Evolutionary conservation across 2,329 filamentous ascomycete species (phyloP), one percentile per base, ranked within the genome.

Genomic region (Botryosphaeria dothidea): DNA sequence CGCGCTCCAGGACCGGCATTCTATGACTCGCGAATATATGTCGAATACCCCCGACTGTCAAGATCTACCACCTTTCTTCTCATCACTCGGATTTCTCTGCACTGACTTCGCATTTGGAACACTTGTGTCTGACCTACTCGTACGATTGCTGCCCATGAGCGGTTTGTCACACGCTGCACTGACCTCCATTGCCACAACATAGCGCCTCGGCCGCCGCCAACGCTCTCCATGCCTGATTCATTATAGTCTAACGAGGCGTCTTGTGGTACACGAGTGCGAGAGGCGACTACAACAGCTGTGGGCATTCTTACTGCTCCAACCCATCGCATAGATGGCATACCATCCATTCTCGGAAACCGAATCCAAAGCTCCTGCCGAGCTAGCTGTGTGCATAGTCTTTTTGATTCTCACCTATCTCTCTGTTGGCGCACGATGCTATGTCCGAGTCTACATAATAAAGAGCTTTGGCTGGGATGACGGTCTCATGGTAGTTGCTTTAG

Each of bases 381-480:
- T 70, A 52, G 69, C 68, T 3, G 69, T 77, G 21, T 58, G 52
- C 1, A 74, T 77, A 45, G 70, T 69, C n/a, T 79, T 78, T 62
- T 68, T 81, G 23, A 66, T 67, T 2, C 60, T 77, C 2, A 68
- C 79, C 21, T 81, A 78, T 75, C 31, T 78, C 43, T 75, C 79
- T 51, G 71, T 81, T 7, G 54, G 71, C 1, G 69, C 81, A 7
- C 72, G 80, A 41, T 70, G 77, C 49, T 81, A 76, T 72, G 79
- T 80, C 11, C 74, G 80, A 43, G 72, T 72, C 1, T 71, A 69
- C 34, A 67, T 81, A 29, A 77, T 79, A 38, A 69, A 73, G 17
- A 78, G 71, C 49, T 79, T 81, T 64, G 79, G 80, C 2, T 80
- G 78, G 76, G 81, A 83, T 64, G 81, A 83, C 68, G 71, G 69